Evolutionary conservation across 1,284 basidiomycete genomes (phyloP).

Genomic region (Moesziomyces antarcticus): DNA sequence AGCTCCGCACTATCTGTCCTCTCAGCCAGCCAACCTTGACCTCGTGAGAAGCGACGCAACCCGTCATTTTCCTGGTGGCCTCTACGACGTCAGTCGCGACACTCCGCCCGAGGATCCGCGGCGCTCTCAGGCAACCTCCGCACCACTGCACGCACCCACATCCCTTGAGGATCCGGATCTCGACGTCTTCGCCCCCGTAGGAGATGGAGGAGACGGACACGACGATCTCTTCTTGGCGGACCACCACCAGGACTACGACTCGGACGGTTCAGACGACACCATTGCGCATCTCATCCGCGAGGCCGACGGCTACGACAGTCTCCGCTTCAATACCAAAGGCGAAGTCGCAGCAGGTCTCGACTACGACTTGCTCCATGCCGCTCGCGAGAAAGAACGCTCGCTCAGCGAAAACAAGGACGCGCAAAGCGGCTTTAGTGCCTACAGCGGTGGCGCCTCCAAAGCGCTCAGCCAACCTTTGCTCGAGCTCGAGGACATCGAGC

Average conservation of each 20-base stretch:
- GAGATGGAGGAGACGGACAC: not conserved
- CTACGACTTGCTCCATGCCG: slow-evolving; percentile 28
- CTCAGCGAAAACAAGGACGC: slow-evolving; percentile 21
- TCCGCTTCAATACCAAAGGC: slow-evolving; percentile 26
- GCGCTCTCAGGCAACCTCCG: not conserved
- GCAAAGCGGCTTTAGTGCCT: slow-evolving; percentile 24
- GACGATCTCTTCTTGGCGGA: slow-evolving; percentile 9
- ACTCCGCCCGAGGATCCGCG: slow-evolving; percentile 2
- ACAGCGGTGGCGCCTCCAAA: slow-evolving; percentile 54
- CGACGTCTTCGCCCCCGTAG: slow-evolving; percentile 5
- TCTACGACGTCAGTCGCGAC: slow-evolving; percentile 17
- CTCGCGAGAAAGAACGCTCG: slow-evolving; percentile 19
- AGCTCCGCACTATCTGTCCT: slow-evolving; percentile 9
- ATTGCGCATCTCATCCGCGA: slow-evolving; percentile 36
- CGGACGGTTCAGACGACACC: slow-evolving; percentile 45
- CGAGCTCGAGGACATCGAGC: slow-evolving; percentile 65
- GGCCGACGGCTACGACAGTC: slow-evolving; percentile 38
- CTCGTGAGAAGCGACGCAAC: slow-evolving; percentile 11
- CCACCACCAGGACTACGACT: slow-evolving; percentile 23
- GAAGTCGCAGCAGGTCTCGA: slow-evolving; percentile 29
- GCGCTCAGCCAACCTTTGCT: slow-evolving; percentile 57
- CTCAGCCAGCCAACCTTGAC: slow-evolving; percentile 7
- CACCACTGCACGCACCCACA: not conserved
- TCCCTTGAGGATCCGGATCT: not conserved
- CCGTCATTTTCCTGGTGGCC: slow-evolving; percentile 38